Evolutionary conservation across 331 rosid species (phyloP).

Genomic region (Dryas integrifolia): DNA sequence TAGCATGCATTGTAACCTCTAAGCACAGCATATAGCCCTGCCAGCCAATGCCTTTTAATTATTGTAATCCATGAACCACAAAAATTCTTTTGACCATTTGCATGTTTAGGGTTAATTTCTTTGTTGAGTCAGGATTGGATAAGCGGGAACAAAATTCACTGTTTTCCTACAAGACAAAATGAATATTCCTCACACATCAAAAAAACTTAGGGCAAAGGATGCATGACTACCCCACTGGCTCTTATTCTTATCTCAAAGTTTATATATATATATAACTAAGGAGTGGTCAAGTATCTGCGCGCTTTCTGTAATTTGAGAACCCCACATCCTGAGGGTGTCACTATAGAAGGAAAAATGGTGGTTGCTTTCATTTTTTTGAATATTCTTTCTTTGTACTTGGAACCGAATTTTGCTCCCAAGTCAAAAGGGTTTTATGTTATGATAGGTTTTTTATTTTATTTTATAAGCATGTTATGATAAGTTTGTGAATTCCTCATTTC

Average conservation of each 20-base stretch:
- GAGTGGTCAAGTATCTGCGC: constrained; percentile 36
- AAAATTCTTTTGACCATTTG: constrained; percentile 44
- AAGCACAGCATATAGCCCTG: constrained; percentile 25
- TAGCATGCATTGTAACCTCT: constrained; percentile 44
- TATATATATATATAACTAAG: constrained; percentile 18
- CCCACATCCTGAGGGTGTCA: constrained; percentile 28
- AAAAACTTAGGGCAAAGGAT: constrained; percentile 29
- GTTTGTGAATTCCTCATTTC: too few species aligned
- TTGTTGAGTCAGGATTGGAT: constrained; percentile 39
- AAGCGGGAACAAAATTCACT: constrained; percentile 47
- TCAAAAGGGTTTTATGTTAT: constrained; percentile 32
- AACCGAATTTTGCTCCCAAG: constrained; percentile 31
- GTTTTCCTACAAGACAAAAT: constrained; percentile 54
- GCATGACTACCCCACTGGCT: constrained; percentile 35
- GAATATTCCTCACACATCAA: constrained; percentile 53
- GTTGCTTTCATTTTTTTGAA: constrained; percentile 58
- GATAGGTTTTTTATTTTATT: too few species aligned
- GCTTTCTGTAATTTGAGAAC: constrained; percentile 46
- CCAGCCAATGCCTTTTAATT: constrained; percentile 38
- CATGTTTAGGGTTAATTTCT: neutral
- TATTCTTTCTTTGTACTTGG: constrained; percentile 61
- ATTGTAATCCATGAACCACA: constrained; percentile 24
- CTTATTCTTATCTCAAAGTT: constrained; percentile 36
- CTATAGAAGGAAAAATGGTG: constrained; percentile 44
- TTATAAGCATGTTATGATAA: too few species aligned